Evolutionary conservation across 164 flowering plant genomes (phyloP), one percentile per base, ranked within the genome.

Genomic region (Macadamia tetraphylla): DNA sequence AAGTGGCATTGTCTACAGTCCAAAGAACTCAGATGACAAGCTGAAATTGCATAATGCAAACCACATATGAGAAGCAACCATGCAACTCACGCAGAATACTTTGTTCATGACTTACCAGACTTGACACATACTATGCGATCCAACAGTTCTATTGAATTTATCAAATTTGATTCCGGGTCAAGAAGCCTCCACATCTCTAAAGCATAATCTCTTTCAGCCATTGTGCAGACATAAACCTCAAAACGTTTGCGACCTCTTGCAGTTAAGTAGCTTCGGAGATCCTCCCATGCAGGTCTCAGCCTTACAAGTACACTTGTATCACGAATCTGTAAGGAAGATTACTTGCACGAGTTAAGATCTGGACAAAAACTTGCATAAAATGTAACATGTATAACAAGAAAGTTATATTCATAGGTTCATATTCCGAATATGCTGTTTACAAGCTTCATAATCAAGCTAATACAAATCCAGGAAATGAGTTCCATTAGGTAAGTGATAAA

Each of bases 291-390:
- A 79, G 99, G 99, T 80, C 99, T 84, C 74, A 92, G 73, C 82
- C 98, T 87, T 76, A 95, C 99, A 81, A 95, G 99, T 72, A 95
- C 99, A 79, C 99, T 95, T n/a, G 99, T 95, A 78, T 95, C 99
- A 75, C 99, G 98, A 72, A 91, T 86, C 99, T 95, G 72, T 6
- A 69, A 57, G 64, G 35, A 71, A 11, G 23, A 66, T 65, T 31
- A 59, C 23, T 58, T 15, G 62, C 23, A 59, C 29, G 29, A 30
- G n/a, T 61, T 40, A 17, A 52, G 60, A 60, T 44, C 23, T 40
- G n/a, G 23, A 7, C 44, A 42, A 43, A 72, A 30, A 53, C 31
- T 52, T 29, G 53, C 7, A 44, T 4, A 42, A 40, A 60, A 15
- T 4, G 18, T 52, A 31, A 53, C 9, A 46, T 2, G 40, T 53